Conservation (phyloP, 1,284 basidiomycete species). For the Moesziomyces globuligerus region DNA sequence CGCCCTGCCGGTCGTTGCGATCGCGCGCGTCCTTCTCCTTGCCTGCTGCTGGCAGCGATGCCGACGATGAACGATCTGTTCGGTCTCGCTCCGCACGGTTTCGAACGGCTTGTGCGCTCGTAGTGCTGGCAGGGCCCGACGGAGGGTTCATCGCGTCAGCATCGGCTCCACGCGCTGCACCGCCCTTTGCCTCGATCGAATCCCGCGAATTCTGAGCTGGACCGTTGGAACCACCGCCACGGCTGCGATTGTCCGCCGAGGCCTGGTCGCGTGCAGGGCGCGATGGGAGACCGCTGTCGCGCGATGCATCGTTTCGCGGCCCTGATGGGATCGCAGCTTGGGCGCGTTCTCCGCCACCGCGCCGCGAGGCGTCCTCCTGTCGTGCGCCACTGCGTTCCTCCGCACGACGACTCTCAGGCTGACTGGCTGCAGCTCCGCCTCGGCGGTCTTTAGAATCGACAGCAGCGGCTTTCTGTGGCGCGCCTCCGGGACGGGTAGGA, state of each 20-base stretch:
- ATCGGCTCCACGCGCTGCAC: not conserved
- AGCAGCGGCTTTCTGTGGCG: slow-evolving; percentile 16
- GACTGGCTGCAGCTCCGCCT: slow-evolving; percentile 1
- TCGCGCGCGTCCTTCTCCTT: slow-evolving; percentile 30
- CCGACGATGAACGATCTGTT: slow-evolving; percentile 11
- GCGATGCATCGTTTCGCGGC: slow-evolving; percentile 11
- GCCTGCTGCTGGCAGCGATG: slow-evolving; percentile 5
- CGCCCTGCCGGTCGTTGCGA: slow-evolving; percentile 18
- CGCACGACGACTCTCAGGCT: slow-evolving; percentile 9
- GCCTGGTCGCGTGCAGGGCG: slow-evolving; percentile 17
- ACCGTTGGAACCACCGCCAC: slow-evolving; percentile 1
- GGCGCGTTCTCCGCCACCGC: slow-evolving; percentile 5
- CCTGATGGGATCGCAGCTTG: slow-evolving; percentile 11
- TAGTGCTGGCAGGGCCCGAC: slow-evolving; percentile 20
- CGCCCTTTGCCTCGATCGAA: slow-evolving; percentile 2
- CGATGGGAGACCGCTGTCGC: slow-evolving; percentile 21
- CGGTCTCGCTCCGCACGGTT: slow-evolving; percentile 28
- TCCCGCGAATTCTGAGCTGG: slow-evolving; percentile 12
- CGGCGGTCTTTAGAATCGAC: slow-evolving; percentile 22
- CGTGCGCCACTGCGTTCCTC: slow-evolving; percentile 11
- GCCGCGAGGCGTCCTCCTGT: slow-evolving; percentile 10
- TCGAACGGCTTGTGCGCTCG: slow-evolving; percentile 21
- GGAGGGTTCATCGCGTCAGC: slow-evolving; percentile 30
- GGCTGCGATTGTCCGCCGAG: slow-evolving; percentile 11
- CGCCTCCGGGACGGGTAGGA: slow-evolving; percentile 18